Evolutionary conservation across 2,329 filamentous ascomycete species (phyloP).

Genomic region (Dactylellina cionopaga): DNA sequence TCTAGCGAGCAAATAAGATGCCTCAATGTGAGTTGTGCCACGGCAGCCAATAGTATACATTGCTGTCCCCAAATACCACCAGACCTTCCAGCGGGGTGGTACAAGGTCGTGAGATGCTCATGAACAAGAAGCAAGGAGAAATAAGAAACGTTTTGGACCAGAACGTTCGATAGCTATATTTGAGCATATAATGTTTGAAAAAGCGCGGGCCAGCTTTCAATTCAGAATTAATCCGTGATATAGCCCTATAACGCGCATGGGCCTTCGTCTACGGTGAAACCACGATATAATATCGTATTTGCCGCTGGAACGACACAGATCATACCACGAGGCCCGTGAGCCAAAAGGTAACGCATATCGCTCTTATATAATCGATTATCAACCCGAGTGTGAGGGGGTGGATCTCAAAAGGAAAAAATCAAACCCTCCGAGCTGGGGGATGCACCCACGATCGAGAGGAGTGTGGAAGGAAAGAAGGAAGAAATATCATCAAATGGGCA

Average conservation of each 20-base stretch:
- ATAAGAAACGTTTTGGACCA: constrained; percentile 9
- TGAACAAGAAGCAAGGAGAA: constrained; percentile 5
- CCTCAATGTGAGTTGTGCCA: constrained; percentile 44
- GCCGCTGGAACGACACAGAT: constrained; percentile 12
- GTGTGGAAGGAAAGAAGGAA: neutral
- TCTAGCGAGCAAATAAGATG: constrained; percentile 52
- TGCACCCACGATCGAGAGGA: constrained; percentile 9
- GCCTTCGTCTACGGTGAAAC: constrained; percentile 38
- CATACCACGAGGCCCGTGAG: constrained; percentile 5
- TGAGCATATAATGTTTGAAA: constrained; percentile 30
- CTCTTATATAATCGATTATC: constrained; percentile 10
- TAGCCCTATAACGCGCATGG: constrained; percentile 42
- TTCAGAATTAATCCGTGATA: constrained; percentile 42
- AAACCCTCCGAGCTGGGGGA: constrained; percentile 11
- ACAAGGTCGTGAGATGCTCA: constrained; percentile 38
- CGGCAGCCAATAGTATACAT: constrained; percentile 48
- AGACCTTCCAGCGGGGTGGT: constrained; percentile 18
- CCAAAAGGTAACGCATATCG: constrained; percentile 17
- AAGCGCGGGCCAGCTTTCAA: constrained; percentile 21
- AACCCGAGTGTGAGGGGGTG: constrained; percentile 11
- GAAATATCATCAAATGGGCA: constrained; percentile 14
- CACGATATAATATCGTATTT: constrained; percentile 31
- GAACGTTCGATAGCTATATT: constrained; percentile 5
- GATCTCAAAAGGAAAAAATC: constrained; percentile 24
- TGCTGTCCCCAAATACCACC: constrained; percentile 25